Conservation (phyloP, 2,329 filamentous ascomycete species). For the Seiridium unicorne region DNA sequence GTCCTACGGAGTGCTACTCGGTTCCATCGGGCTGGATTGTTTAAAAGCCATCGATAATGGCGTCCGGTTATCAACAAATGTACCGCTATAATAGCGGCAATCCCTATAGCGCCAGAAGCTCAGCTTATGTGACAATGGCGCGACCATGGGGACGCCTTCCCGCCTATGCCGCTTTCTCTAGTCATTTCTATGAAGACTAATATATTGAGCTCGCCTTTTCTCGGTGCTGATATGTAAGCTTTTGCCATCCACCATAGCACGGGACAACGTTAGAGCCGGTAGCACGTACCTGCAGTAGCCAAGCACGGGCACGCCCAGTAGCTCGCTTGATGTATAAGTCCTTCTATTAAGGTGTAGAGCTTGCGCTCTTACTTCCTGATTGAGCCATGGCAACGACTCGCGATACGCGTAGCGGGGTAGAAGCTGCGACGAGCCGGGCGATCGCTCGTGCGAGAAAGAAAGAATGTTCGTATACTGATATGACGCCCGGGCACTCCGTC, state of each 20-base stretch:
- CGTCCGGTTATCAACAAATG: not conserved
- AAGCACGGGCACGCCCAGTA: not conserved
- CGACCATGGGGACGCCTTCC: no score
- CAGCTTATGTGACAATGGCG: no score
- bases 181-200: no score
- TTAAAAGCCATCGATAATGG: not conserved
- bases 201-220: no score
- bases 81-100: not conserved
- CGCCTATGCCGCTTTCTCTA: no score
- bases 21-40: conserved; percentile 14
- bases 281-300: conserved; percentile 1
- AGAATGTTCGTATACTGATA: not conserved
- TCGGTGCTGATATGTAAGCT: no score
- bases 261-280: not conserved
- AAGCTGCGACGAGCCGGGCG: not conserved
- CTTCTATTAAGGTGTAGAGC: conserved; percentile 1
- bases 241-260: no score
- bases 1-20: not conserved
- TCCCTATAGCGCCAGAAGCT: no score
- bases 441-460: not conserved
- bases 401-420: not conserved
- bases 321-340: not conserved
- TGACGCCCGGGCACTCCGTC: not conserved
- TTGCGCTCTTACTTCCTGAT: conserved; percentile 5
- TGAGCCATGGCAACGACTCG: not conserved